Evolutionary conservation across 768 basidiomycete species (phyloP), one percentile per base, ranked within the genome.

Genomic region (Neoboletus brunneissimus): DNA sequence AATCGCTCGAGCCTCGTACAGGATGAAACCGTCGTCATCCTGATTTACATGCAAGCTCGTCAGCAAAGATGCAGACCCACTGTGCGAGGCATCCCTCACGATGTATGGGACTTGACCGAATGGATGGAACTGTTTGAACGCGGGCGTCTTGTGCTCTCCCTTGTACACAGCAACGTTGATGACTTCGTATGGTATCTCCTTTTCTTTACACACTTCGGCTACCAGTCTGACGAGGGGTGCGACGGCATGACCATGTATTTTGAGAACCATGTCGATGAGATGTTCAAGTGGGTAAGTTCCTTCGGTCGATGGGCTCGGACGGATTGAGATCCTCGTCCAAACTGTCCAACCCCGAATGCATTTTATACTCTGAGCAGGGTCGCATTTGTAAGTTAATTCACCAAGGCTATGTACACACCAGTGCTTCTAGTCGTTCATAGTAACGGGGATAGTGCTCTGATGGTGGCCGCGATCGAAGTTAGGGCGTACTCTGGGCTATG

Each of bases 161-260:
- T 69, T 70, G 48, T 55, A 51, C 31, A 75, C 59, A 43, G 76
- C 70, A 54, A 79, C 63, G 5, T 51, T 27, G 51, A 73, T 58
- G 54, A 78, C 45, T 55, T 76, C 75, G 59, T 75, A 78, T 0
- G 69, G 68, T 12, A 80, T 63, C 20, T 71, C 61, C 56, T 72
- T 70, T 59, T 80, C 77, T 54, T 74, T 72, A 60, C 72, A 68
- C 18, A 78, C 67, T 44, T 63, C 48, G 9, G 72, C 75, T n/a
- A 79, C 78, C 18, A 76, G 70, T 35, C 69, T 69, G 40, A 75
- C 75, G 66, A 71, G 73, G 18, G 75, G 73, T 9, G 77, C 77
- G 32, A 59, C 15, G 0, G 69, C 48, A n/a, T 56, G 61, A 12
- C 78, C 79, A 51, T 77, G 73, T 15, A 82, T 74, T 59, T 77